Conservation (phyloP, 2,329 filamentous ascomycete species). For the Fusarium caatingaense region DNA sequence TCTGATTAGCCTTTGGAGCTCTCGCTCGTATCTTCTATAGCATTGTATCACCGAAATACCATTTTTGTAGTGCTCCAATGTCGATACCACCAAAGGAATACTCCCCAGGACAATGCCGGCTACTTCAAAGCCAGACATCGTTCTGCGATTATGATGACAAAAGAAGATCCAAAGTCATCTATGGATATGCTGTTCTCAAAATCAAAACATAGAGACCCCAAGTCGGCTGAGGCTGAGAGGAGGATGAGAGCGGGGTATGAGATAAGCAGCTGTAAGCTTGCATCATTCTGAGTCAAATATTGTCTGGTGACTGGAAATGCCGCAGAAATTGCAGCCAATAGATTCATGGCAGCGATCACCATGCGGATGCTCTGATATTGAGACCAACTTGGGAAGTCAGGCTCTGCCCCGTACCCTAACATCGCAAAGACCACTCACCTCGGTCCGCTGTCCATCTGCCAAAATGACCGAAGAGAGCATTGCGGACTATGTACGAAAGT, state of each 20-base stretch:
- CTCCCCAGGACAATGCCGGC: not conserved
- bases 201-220: no score
- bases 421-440: rapidly evolving
- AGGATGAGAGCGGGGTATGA: not conserved
- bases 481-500: not conserved
- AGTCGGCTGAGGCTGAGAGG: not conserved
- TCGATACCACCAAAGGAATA: conserved; percentile 1
- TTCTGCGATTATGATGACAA: no score
- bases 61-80: conserved; percentile 7
- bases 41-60: not conserved
- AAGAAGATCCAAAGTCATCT: no score
- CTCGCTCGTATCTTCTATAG: not conserved
- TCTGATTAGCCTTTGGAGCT: conserved; percentile 6
- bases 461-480: not conserved
- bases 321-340: not conserved
- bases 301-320: not conserved
- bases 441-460: not conserved
- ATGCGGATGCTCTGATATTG: not conserved
- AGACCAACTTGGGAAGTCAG: not conserved
- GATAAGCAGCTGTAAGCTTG: not conserved
- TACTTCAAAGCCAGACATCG: conserved; percentile 23
- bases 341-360: not conserved
- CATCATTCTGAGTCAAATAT: no score
- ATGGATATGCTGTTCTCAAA: no score
- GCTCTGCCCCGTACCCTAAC: not conserved